Evolutionary conservation across 805 yeast species (phyloP).

Genomic region (Isabelozyma pseudorhagii): DNA sequence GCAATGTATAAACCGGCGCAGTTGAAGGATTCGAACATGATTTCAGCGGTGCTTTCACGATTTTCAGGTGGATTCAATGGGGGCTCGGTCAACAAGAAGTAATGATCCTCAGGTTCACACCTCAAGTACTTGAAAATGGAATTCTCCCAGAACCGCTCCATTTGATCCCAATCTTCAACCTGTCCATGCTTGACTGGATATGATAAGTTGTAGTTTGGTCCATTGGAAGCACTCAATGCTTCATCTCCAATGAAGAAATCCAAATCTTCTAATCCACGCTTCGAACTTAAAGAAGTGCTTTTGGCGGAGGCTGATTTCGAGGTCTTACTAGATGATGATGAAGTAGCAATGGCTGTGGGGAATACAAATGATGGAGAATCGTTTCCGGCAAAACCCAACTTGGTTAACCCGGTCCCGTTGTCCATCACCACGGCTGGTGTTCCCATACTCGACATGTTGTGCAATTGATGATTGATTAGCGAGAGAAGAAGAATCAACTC

Average conservation of each 20-base stretch:
- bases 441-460: constrained; percentile 56
- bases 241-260: constrained; percentile 96
- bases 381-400: constrained; percentile 97
- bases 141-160: constrained; percentile 99
- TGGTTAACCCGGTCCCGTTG: constrained; percentile 97
- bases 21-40: constrained; percentile 97
- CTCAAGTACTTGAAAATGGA: constrained; percentile 93
- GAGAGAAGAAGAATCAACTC: not conserved
- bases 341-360: constrained; percentile 94
- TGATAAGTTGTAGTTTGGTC: constrained; percentile 79
- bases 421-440: constrained; percentile 97
- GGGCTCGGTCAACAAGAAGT: constrained; percentile 93
- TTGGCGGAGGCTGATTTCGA: constrained; percentile 45
- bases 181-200: constrained; percentile 98
- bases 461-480: not conserved
- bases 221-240: constrained; percentile 87
- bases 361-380: constrained; percentile 96
- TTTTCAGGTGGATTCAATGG: constrained; percentile 99
- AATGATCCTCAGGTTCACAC: constrained; percentile 99
- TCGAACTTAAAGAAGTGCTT: constrained; percentile 54
- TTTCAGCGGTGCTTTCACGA: constrained; percentile 97
- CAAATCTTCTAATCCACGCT: constrained; percentile 89
- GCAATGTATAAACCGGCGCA: constrained; percentile 99
- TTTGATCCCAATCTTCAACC: constrained; percentile 98
- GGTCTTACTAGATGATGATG: constrained; percentile 43